phyloP scores from a whole-genome alignment of 495 filamentous ascomycete genomes.

The Aspergillus haitiensis region DNA sequence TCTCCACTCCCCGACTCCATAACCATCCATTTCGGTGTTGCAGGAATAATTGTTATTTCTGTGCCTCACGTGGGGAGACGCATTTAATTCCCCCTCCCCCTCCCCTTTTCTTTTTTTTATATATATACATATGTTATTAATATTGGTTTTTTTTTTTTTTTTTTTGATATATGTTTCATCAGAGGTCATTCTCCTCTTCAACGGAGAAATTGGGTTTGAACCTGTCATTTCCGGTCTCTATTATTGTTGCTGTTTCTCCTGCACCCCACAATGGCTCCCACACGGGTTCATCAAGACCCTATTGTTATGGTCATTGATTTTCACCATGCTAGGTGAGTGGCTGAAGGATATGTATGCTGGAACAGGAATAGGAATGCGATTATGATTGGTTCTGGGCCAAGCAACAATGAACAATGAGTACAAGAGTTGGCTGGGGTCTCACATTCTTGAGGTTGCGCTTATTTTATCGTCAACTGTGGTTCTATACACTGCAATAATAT shows the following conservation, averaged over 20 bases:
- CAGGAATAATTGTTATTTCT: neutral
- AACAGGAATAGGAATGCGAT: neutral
- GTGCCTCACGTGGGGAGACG: constrained; percentile 18
- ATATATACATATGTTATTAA: too few relatives aligned
- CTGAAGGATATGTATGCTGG: neutral
- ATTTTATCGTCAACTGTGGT: constrained; percentile 7
- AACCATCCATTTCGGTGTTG: neutral
- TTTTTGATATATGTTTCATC: neutral
- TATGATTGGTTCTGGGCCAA: neutral
- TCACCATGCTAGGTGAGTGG: constrained; percentile 79
- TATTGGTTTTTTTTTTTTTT: constrained; percentile 11
- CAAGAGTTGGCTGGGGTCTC: neutral
- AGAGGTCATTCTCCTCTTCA: constrained; percentile 14
- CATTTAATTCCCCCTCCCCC: constrained; percentile 19
- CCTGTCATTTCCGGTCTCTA: constrained; percentile 25
- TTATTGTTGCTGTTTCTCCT: constrained; percentile 8
- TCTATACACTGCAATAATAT: neutral
- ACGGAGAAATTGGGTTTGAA: constrained; percentile 21
- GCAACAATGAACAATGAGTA: neutral
- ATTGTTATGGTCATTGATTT: constrained; percentile 93
- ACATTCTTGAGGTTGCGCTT: constrained; percentile 3
- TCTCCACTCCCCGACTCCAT: constrained; percentile 4
- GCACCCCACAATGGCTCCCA: constrained; percentile 34
- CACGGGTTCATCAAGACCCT: constrained; percentile 41
- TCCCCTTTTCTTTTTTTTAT: neutral